These are phyloP conservation scores for Phytophthora cactorum DNA, from an alignment of 352 stramenopile species.

Conservation along the genomic window DNA sequence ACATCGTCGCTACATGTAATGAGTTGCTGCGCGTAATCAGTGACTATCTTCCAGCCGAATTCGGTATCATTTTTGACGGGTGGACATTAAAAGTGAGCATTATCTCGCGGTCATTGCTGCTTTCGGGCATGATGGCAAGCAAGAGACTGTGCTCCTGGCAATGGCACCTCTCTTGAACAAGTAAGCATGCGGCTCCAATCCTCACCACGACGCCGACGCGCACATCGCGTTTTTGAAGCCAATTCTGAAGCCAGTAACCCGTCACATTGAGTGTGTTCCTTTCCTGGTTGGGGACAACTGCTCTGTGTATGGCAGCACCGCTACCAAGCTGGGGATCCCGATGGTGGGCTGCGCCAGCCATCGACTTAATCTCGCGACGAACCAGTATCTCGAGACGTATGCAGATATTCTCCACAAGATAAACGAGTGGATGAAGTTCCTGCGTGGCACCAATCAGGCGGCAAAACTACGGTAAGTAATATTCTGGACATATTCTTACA, in stretches of 20 bases:
- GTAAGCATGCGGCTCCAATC: neutral
- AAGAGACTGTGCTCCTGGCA: neutral
- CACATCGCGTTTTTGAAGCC: neutral
- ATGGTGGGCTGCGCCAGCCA: constrained; percentile 3
- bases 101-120: too few species aligned
- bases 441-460: neutral
- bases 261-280: neutral
- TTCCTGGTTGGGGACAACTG: neutral
- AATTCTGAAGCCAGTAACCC: neutral
- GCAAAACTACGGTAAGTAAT: too few species aligned
- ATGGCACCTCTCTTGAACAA: neutral
- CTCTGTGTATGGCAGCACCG: neutral
- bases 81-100: too few species aligned
- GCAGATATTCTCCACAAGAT: constrained; percentile 4
- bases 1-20: neutral
- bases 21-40: neutral
- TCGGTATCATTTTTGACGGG: neutral
- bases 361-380: neutral
- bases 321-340: neutral
- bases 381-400: neutral
- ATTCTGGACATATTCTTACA: too few species aligned
- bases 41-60: neutral
- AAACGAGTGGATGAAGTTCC: constrained; percentile 3
- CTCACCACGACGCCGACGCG: neutral
- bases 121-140: neutral